These are phyloP conservation scores for Flagelloscypha sp. DNA, from an alignment of 768 basidiomycete species.

Conservation along the genomic window DNA sequence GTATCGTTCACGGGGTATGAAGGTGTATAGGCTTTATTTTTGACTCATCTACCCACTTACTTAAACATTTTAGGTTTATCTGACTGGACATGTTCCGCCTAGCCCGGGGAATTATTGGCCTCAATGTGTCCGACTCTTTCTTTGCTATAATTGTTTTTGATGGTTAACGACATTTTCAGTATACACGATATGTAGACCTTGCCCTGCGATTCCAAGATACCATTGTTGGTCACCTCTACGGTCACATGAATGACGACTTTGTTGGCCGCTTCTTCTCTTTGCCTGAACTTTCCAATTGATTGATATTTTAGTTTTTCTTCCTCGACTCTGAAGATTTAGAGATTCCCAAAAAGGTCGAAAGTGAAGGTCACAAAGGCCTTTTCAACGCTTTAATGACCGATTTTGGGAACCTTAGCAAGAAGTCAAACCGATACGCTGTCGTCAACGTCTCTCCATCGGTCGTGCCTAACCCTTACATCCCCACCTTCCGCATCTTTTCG, in stretches of 20 bases:
- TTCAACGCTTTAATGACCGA: slow-evolving; percentile 55
- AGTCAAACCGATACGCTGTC: slow-evolving; percentile 52
- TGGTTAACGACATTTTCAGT: slow-evolving; percentile 23
- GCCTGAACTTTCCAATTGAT: slow-evolving; percentile 45
- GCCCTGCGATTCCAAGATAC: slow-evolving; percentile 82
- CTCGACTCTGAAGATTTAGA: slow-evolving; percentile 47
- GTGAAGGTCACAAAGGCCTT: slow-evolving; percentile 27
- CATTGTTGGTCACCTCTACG: slow-evolving; percentile 65
- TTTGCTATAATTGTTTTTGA: slow-evolving; percentile 10
- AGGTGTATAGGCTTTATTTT: slow-evolving; percentile 35
- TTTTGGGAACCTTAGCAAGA: slow-evolving; percentile 53
- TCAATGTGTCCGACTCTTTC: slow-evolving; percentile 59
- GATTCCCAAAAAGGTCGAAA: slow-evolving; percentile 21
- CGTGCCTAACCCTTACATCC: slow-evolving; percentile 81
- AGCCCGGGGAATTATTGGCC: slow-evolving; percentile 73
- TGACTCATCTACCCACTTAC: slow-evolving; percentile 3
- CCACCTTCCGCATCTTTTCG: slow-evolving; percentile 70
- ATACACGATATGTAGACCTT: slow-evolving; percentile 63
- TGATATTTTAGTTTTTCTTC: slow-evolving; percentile 47
- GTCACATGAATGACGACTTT: slow-evolving; percentile 10
- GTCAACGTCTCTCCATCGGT: slow-evolving; percentile 77
- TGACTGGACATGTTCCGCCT: slow-evolving; percentile 78
- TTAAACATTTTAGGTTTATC: slow-evolving; percentile 7
- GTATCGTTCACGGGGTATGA: slow-evolving; percentile 64
- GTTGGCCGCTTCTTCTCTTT: slow-evolving; percentile 40